A percentile compares a stretch with the other conserved stretches of the same genome.
Evolutionary conservation across 2,329 filamentous ascomycete species (phyloP).

Genomic region (Cercospora citrullina): DNA sequence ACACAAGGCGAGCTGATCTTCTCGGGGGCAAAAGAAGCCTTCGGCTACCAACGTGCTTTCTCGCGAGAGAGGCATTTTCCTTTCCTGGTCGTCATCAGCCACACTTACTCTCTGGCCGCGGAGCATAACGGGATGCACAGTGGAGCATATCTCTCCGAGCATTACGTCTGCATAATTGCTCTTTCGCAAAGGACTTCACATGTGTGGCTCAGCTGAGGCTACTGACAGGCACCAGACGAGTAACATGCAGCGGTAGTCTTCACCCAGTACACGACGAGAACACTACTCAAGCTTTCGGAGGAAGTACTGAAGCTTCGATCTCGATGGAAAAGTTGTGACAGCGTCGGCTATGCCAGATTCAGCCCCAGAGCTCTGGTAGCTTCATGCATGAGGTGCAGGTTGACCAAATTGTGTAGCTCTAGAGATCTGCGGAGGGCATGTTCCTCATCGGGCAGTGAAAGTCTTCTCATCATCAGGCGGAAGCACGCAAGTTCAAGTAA

Average conservation of each 20-base stretch:
- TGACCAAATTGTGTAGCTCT: neutral
- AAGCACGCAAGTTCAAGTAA: no score
- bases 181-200: neutral
- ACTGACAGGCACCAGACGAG: neutral
- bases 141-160: neutral
- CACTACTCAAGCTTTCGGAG: neutral
- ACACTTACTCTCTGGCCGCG: no score
- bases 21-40: neutral
- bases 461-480: neutral
- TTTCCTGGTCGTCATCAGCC: no score
- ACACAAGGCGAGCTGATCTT: no score
- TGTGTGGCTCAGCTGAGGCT: neutral
- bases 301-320: neutral
- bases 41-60: neutral
- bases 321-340: conserved; percentile 1
- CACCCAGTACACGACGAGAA: neutral
- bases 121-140: no score
- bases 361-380: conserved; percentile 2
- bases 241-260: neutral
- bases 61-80: no score
- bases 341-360: neutral
- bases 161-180: neutral
- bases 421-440: neutral
- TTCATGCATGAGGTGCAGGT: neutral
- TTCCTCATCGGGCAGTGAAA: neutral